Evolutionary conservation across 768 basidiomycete species (phyloP).

Genomic region (Crepidotus variabilis): DNA sequence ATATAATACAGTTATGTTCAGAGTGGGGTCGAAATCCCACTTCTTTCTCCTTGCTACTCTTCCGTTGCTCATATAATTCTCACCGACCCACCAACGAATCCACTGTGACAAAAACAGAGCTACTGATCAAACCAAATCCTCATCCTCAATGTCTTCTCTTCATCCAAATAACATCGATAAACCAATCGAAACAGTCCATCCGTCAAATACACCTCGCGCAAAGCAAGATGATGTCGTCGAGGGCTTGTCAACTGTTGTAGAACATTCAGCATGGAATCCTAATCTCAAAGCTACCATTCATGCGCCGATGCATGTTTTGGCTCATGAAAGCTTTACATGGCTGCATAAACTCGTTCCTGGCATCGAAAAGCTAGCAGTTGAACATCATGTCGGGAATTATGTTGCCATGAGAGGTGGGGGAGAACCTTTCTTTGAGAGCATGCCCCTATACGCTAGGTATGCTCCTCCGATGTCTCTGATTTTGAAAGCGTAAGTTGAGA

Average conservation of each 20-base stretch:
- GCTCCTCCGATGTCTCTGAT: not conserved
- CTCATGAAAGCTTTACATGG: constrained; percentile 26
- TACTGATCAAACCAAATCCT: too few species aligned
- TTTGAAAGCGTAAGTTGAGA: not conserved
- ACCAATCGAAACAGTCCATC: constrained; percentile 24
- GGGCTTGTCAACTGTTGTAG: constrained; percentile 32
- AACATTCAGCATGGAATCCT: constrained; percentile 25
- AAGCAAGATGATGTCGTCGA: constrained; percentile 25
- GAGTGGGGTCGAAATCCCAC: not conserved
- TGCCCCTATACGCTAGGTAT: constrained; percentile 65
- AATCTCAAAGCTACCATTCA: constrained; percentile 29
- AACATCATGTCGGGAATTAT: constrained; percentile 59
- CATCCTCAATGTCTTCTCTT: constrained; percentile 4
- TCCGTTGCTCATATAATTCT: not conserved
- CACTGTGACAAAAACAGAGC: too few species aligned
- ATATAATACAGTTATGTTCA: not conserved
- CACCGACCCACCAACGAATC: too few species aligned
- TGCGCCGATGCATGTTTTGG: constrained; percentile 23
- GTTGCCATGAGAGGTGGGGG: constrained; percentile 44
- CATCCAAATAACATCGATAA: constrained; percentile 12
- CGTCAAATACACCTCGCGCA: constrained; percentile 32
- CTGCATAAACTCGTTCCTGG: constrained; percentile 50
- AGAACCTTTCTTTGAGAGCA: constrained; percentile 63
- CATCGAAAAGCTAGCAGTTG: constrained; percentile 46
- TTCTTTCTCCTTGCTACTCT: not conserved